Base-by-base conservation (phyloP, 2,329 filamentous ascomycete species). In the Paecilomyces fulvus region DNA sequence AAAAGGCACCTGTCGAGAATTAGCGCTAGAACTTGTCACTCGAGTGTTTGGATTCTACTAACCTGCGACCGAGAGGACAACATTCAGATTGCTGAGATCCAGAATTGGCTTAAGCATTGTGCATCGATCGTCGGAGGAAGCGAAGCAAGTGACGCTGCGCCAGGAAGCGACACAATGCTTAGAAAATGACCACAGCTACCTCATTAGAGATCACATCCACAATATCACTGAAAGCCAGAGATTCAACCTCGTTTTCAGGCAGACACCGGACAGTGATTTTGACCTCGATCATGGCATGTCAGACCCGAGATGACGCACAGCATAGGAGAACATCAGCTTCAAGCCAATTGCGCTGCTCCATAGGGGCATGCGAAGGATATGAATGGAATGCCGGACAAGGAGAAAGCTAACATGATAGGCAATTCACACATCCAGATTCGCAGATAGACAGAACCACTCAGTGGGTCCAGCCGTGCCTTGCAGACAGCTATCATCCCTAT, bases 61-160 rank as follows among this genome's bases (percentile, higher is more conserved):
- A 70, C 71, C 68, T 54, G 67, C 58, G 30, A 73, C 66, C 3
- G 68, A 63, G 25, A 71, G 60, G 17, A 67, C 62, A 55, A 73
- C 59, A 56, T 73, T 73, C 17, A 73, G 59, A 59, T 65, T 64
- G 57, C 64, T 70, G 7, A 72, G 50, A 55, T 73, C 70, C 49
- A 73, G 64, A 51, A 67, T 65, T 6, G 70, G 70, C 54, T 68
- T 66, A 53, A 71, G 63, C 70, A 73, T 73, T 50, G 51, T 65
- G 59, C 37, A 48, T 52, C 31, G 48, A 54, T 28, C 3, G 6
- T n/a, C 5, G n/a, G 6, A 17, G n/a, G 17, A 43, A 17, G 3
- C 14, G 20, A n/a, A 43, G 37, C 2, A 17, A 43, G 37, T 43
- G 37, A 43, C 37, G 37, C 37, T 43, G 37, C 37, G n/a, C 14